These are phyloP conservation scores for Magnolia kwangsiensis DNA, from an alignment of 164 flowering plant species.

Conservation along the genomic window DNA sequence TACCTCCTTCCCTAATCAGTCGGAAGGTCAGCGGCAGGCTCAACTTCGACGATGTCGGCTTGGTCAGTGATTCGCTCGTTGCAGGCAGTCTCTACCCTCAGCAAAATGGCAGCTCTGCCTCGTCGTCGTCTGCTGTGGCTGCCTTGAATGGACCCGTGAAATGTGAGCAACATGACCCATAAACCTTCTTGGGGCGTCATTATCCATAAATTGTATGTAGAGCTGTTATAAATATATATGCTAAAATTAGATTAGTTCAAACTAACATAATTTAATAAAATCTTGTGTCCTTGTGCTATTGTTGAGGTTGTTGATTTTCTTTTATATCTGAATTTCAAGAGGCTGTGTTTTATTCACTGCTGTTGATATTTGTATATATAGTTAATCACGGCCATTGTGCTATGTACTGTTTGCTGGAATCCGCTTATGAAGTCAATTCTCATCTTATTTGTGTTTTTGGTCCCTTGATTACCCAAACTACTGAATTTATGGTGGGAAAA, in stretches of 20 bases:
- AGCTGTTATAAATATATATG: conserved; percentile 1
- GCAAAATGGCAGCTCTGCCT: conserved; percentile 42
- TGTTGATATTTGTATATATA: too few relatives aligned
- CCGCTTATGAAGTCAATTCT: too few relatives aligned
- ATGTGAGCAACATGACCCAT: conserved; percentile 53
- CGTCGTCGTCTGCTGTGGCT: conserved; percentile 34
- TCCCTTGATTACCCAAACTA: too few relatives aligned
- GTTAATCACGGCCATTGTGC: too few relatives aligned
- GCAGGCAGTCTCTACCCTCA: conserved; percentile 76
- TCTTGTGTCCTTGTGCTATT: background rate
- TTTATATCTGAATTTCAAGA: too few relatives aligned
- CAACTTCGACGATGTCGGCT: conserved; percentile 73
- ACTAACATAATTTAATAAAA: conserved; percentile 8
- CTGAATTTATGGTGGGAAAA: too few relatives aligned
- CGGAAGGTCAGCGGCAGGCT: conserved; percentile 57
- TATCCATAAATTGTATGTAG: conserved; percentile 10
- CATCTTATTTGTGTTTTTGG: too few relatives aligned
- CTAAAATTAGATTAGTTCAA: background rate
- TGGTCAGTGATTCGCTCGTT: conserved; percentile 86
- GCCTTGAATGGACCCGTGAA: conserved; percentile 31
- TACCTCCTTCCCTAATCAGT: conserved; percentile 30
- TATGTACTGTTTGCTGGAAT: too few relatives aligned
- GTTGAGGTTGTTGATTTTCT: too few relatives aligned
- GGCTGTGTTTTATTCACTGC: too few relatives aligned
- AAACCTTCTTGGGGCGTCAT: background rate